Evolutionary conservation across 352 stramenopile genomes (phyloP), one percentile per base, ranked within the genome.

Genomic region (Phytopythium aichiense): DNA sequence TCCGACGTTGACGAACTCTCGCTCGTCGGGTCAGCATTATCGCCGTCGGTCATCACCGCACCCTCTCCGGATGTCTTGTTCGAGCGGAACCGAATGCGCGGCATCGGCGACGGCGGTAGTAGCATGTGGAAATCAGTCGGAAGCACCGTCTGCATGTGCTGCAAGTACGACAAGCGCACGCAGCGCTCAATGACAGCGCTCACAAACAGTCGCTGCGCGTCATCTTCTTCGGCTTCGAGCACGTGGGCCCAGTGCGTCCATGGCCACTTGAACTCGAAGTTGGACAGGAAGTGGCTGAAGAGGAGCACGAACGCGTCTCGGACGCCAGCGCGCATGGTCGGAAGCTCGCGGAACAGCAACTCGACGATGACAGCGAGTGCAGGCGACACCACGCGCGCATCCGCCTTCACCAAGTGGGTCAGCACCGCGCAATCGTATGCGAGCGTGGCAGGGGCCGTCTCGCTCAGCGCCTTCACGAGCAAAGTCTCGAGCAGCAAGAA

Each of bases 181-280:
- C 84, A 94, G 20, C 84, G 83, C 54, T 95, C 87, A 28, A 94
- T 88, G 18, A 95, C 87, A 20, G 82, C 76, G 51, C 84, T 91
- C 15, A 95, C 83, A 63, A 94, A 95, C 2, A 95, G 69, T 6
- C 87, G 84, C 68, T 95, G 87, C 22, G 81, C 68, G 53, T 94
- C 84, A 56, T 95, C 87, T 31, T 92, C 84, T 20, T 76, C 72
- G 1, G 84, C 85, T 57, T 92, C 84, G 25, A 94, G 64, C 18
- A 95, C 82, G 51, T 93, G 80, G 1, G 78, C 68, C 87, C 87
- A 95, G 28, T 81, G 81, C 0, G 76, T 67, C 84, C 84, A 95
- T 7, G 77, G 73, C 87, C 87, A 95, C 64, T 95, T 95, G 64
- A 80, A 95, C 61, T 95, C 87, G 50, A 93, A 95, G 49, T 95